Conservation (phyloP, 2,329 filamentous ascomycete genomes). For the Sarocladium brachiariae region DNA sequence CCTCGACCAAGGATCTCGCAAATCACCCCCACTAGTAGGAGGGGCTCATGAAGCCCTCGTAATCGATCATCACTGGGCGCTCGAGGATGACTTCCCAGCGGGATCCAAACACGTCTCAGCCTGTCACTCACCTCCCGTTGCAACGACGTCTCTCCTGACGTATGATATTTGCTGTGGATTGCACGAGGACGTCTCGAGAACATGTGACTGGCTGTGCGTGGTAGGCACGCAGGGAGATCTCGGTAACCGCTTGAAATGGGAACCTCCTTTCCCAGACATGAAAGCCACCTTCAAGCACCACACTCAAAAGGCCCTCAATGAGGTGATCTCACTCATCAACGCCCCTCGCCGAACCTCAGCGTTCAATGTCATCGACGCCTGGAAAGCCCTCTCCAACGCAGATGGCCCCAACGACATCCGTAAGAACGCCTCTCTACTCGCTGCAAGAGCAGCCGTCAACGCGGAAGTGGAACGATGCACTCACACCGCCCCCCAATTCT, state of each 20-base stretch:
- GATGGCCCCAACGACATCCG: constrained; percentile 44
- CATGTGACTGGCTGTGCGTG: constrained; percentile 55
- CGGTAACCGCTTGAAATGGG: constrained; percentile 58
- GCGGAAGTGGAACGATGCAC: constrained; percentile 29
- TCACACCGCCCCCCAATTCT: constrained; percentile 57
- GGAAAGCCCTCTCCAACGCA: constrained; percentile 49
- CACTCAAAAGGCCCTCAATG: constrained; percentile 55
- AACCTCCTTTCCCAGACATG: constrained; percentile 61
- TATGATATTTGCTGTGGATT: constrained; percentile 56
- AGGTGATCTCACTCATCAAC: constrained; percentile 57
- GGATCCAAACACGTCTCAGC: constrained; percentile 51
- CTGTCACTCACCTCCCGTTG: constrained; percentile 57
- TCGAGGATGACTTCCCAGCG: constrained; percentile 48
- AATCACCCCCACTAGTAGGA: constrained; percentile 46
- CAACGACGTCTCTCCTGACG: constrained; percentile 56
- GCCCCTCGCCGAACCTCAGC: constrained; percentile 55
- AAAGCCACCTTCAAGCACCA: constrained; percentile 49
- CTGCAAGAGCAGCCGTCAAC: constrained; percentile 35
- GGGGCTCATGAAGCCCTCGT: constrained; percentile 44
- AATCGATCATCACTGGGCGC: constrained; percentile 59
- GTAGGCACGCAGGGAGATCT: constrained; percentile 63
- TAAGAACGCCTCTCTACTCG: constrained; percentile 38
- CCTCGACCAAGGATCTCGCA: constrained; percentile 57
- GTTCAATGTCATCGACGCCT: constrained; percentile 54
- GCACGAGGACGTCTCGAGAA: constrained; percentile 36